These are phyloP conservation scores for Podospora bellae-mahoneyi DNA, from an alignment of 495 filamentous ascomycete species.

Conservation along the genomic window DNA sequence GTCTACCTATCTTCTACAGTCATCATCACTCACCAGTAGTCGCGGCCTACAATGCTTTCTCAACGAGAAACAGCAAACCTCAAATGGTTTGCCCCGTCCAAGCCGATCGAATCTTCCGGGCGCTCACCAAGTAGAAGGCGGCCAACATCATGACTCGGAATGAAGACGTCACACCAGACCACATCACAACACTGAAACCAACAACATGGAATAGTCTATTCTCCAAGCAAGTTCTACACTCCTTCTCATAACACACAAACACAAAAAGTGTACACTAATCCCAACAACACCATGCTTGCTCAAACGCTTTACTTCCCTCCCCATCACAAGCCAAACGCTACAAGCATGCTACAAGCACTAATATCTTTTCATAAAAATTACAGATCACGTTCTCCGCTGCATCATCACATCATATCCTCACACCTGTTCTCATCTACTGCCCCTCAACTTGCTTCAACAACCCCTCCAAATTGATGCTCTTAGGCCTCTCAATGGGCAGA, in stretches of 20 bases:
- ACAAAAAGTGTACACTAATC: background rate
- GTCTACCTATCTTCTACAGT: background rate
- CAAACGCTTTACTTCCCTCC: background rate
- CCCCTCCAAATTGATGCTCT: constrained; percentile 90
- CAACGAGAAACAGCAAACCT: no score
- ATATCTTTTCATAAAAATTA: background rate
- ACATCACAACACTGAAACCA: no score
- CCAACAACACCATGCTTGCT: background rate
- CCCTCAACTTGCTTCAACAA: constrained; percentile 59
- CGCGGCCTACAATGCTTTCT: no score
- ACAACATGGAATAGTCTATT: background rate
- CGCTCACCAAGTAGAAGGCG: no score
- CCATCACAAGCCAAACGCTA: background rate
- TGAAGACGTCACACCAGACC: no score
- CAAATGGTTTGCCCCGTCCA: no score
- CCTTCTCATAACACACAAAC: background rate
- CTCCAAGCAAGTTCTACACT: background rate
- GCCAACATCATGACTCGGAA: no score
- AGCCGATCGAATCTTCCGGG: no score
- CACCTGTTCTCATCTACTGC: constrained; percentile 18
- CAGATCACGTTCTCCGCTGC: background rate
- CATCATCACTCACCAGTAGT: background rate
- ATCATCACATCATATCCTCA: background rate
- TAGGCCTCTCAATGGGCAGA: constrained; percentile 95
- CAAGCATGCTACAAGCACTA: background rate